phyloP scores from a whole-genome alignment of 257 asterid genomes.

The Solanum tarijense region DNA sequence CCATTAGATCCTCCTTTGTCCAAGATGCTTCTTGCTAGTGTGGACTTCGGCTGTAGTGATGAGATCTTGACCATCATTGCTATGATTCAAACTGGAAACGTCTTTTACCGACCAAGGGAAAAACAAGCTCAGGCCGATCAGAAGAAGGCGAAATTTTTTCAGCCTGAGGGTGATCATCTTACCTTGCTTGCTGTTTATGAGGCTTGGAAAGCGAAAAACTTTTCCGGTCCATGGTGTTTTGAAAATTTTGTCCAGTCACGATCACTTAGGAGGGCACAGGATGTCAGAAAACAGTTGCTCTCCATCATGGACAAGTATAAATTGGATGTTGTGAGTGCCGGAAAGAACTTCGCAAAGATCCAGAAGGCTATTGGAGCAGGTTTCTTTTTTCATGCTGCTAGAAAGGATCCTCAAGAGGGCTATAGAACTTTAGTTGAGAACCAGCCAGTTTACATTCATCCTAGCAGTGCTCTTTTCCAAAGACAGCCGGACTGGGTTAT shows the following conservation, averaged over 20 bases:
- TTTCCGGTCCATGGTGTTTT: slow-evolving; percentile 91
- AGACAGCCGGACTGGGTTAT: slow-evolving; percentile 97
- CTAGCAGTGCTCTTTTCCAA: slow-evolving; percentile 89
- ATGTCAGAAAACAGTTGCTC: slow-evolving; percentile 79
- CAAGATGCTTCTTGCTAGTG: slow-evolving; percentile 92
- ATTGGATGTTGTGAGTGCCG: slow-evolving; percentile 75
- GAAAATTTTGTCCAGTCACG: slow-evolving; percentile 87
- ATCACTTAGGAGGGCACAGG: slow-evolving; percentile 83
- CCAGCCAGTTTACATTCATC: slow-evolving; percentile 89
- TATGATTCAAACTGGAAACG: slow-evolving; percentile 87
- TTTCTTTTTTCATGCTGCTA: slow-evolving; percentile 83
- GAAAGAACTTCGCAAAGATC: slow-evolving; percentile 69
- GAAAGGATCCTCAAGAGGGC: slow-evolving; percentile 95
- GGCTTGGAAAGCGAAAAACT: slow-evolving; percentile 91
- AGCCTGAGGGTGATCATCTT: slow-evolving; percentile 92
- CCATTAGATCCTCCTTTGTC: slow-evolving; percentile 89
- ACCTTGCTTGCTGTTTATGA: slow-evolving; percentile 87
- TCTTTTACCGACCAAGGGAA: slow-evolving; percentile 88
- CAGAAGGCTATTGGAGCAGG: slow-evolving; percentile 90
- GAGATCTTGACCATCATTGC: slow-evolving; percentile 92
- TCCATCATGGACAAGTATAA: slow-evolving; percentile 94
- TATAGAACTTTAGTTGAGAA: slow-evolving; percentile 77
- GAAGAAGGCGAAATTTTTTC: slow-evolving; percentile 77
- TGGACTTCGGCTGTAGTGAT: slow-evolving; percentile 89
- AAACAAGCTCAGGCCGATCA: slow-evolving; percentile 96